These are phyloP conservation scores for Nicotiana knightiana DNA, from an alignment of 257 asterid genomes.

Conservation along the genomic window DNA sequence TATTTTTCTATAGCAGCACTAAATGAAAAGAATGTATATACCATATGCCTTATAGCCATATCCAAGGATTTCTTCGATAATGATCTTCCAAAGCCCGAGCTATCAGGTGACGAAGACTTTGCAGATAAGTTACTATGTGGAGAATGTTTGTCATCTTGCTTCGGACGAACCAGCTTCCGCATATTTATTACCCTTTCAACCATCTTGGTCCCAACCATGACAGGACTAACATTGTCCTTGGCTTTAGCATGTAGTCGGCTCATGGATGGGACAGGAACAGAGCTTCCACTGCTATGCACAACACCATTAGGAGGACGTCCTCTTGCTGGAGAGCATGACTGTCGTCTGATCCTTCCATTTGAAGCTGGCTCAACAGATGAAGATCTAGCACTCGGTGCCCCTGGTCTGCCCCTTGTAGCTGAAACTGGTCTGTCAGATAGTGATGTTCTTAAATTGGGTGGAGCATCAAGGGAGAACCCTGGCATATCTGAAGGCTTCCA, in stretches of 20 bases:
- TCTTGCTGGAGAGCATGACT: slow-evolving; percentile 93
- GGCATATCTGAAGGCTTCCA: slow-evolving; percentile 99
- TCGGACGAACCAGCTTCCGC: slow-evolving; percentile 92
- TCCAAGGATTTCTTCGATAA: slow-evolving; percentile 94
- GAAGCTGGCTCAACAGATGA: slow-evolving; percentile 78
- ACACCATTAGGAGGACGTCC: slow-evolving; percentile 95
- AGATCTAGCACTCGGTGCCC: slow-evolving; percentile 78
- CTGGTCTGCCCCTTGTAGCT: slow-evolving; percentile 94
- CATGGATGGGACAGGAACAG: slow-evolving; percentile 63
- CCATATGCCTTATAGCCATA: slow-evolving; percentile 99
- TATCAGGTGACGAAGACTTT: slow-evolving; percentile 84
- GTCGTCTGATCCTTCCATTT: slow-evolving; percentile 83
- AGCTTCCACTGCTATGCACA: slow-evolving; percentile 72
- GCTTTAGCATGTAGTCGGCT: slow-evolving; percentile 87
- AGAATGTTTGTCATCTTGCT: slow-evolving; percentile 76
- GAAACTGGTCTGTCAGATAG: slow-evolving; percentile 83
- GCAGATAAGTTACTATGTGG: slow-evolving; percentile 81
- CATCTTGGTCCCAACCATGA: slow-evolving; percentile 78
- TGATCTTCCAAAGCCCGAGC: slow-evolving; percentile 90
- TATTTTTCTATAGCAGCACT: background rate
- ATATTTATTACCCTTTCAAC: slow-evolving; percentile 93
- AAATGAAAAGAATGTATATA: slow-evolving; percentile 27
- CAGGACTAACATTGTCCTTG: slow-evolving; percentile 88
- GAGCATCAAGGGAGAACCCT: slow-evolving; percentile 90
- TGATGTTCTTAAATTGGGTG: slow-evolving; percentile 89